Percentiles rank a stretch among this genome's conserved stretches.
Evolutionary conservation across 805 yeast species (phyloP).

Genomic region (Yamadazyma phyllophila): DNA sequence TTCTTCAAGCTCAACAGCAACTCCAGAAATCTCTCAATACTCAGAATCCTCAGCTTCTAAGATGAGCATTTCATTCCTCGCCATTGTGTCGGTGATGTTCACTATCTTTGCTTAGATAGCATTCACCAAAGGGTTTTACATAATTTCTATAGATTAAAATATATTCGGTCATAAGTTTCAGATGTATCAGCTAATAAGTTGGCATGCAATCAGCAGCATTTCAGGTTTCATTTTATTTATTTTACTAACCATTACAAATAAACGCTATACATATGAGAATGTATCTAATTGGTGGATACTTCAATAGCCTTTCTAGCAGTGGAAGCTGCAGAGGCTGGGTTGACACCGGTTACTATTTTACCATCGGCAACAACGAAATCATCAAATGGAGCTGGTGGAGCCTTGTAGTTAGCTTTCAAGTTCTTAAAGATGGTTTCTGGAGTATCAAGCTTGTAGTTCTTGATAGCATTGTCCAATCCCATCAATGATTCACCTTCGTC

Average conservation of each 20-base stretch:
- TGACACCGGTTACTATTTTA: conserved; percentile 61
- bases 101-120: background rate
- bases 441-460: conserved; percentile 26
- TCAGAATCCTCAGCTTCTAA: conserved; percentile 9
- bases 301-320: conserved; percentile 35
- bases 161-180: background rate
- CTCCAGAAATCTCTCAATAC: conserved; percentile 6
- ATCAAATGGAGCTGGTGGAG: conserved; percentile 52
- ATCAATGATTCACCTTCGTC: conserved; percentile 48
- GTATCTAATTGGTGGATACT: conserved; percentile 1
- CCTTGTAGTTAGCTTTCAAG: conserved; percentile 42
- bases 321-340: conserved; percentile 55
- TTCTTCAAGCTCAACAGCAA: background rate
- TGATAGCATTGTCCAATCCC: conserved; percentile 20
- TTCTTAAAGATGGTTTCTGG: conserved; percentile 37
- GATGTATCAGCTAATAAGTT: background rate
- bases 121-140: background rate
- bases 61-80: conserved; percentile 6
- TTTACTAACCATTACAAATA: background rate
- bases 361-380: conserved; percentile 54
- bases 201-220: too few species aligned
- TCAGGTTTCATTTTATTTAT: background rate
- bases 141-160: background rate
- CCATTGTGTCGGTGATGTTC: conserved; percentile 3
- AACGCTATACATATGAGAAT: background rate